Conservation (phyloP, 2,329 filamentous ascomycete species). For the Aspergillus calidoustus region DNA sequence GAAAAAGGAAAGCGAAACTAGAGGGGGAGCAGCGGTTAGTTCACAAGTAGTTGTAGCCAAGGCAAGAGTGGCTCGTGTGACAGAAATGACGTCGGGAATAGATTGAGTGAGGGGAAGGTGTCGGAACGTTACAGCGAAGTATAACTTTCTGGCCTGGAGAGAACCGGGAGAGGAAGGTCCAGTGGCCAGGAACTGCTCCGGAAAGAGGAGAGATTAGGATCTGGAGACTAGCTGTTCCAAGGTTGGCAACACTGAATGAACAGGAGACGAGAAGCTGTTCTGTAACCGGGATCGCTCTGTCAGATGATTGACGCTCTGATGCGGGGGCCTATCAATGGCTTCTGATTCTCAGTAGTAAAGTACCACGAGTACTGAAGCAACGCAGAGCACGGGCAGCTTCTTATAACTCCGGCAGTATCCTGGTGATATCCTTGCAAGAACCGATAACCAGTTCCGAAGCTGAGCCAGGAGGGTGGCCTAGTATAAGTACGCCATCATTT, state of each 20-base stretch:
- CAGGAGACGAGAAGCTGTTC: slow-evolving; percentile 3
- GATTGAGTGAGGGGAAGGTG: slow-evolving; percentile 3
- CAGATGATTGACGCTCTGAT: slow-evolving; percentile 17
- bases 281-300: neutral
- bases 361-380: neutral
- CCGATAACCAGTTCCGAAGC: slow-evolving; percentile 12
- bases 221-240: slow-evolving; percentile 15
- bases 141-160: slow-evolving; percentile 10
- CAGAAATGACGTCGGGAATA: slow-evolving; percentile 10
- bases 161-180: slow-evolving; percentile 1
- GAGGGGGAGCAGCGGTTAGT: slow-evolving; percentile 10
- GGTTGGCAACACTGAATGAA: slow-evolving; percentile 12
- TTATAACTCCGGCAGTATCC: slow-evolving; percentile 6
- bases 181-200: slow-evolving; percentile 8
- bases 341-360: neutral
- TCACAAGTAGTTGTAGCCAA: neutral
- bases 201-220: slow-evolving; percentile 19
- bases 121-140: neutral
- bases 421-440: slow-evolving; percentile 4
- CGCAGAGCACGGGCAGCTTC: neutral
- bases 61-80: slow-evolving; percentile 14
- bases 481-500: slow-evolving; percentile 1
- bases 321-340: slow-evolving; percentile 11
- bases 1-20: slow-evolving; percentile 4
- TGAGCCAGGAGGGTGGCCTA: neutral